Evolutionary conservation across 768 basidiomycete species (phyloP).

Genomic region (Imleria badia): DNA sequence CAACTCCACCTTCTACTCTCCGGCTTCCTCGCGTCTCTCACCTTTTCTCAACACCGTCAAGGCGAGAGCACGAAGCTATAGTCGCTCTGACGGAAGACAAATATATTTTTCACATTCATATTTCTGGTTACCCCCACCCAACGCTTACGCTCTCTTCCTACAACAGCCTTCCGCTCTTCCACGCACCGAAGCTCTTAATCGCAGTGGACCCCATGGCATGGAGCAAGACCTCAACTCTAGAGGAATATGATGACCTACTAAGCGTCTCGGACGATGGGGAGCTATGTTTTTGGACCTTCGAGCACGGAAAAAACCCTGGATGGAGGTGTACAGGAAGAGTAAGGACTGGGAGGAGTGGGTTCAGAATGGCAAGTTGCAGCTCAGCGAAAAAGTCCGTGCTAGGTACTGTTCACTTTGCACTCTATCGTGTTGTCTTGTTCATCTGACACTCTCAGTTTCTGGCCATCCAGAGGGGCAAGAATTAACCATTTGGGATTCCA

Average conservation of each 20-base stretch:
- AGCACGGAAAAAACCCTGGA: conserved; percentile 32
- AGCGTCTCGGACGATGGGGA: conserved; percentile 77
- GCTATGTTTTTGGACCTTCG: conserved; percentile 84
- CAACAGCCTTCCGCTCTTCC: conserved; percentile 51
- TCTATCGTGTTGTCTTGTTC: neutral
- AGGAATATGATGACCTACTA: conserved; percentile 69
- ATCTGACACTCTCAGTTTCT: conserved; percentile 49
- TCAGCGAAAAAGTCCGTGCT: conserved; percentile 90
- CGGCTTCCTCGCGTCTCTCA: conserved; percentile 52
- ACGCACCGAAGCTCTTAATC: conserved; percentile 53
- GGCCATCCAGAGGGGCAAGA: conserved; percentile 62
- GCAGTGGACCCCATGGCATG: conserved; percentile 90
- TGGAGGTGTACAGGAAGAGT: conserved; percentile 78
- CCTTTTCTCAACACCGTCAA: conserved; percentile 67
- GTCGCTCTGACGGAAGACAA: conserved; percentile 65
- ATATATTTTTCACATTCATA: conserved; percentile 56
- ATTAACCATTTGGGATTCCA: conserved; percentile 95
- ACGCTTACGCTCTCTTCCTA: conserved; percentile 48
- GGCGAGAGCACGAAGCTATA: conserved; percentile 51
- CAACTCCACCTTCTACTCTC: conserved; percentile 42
- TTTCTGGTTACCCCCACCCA: conserved; percentile 34
- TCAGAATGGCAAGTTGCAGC: conserved; percentile 79
- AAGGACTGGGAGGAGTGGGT: conserved; percentile 61
- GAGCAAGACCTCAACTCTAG: conserved; percentile 49
- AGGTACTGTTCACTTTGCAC: conserved; percentile 46